phyloP scores from a whole-genome alignment of 305 asterid species.

The Andrographis paniculata region DNA sequence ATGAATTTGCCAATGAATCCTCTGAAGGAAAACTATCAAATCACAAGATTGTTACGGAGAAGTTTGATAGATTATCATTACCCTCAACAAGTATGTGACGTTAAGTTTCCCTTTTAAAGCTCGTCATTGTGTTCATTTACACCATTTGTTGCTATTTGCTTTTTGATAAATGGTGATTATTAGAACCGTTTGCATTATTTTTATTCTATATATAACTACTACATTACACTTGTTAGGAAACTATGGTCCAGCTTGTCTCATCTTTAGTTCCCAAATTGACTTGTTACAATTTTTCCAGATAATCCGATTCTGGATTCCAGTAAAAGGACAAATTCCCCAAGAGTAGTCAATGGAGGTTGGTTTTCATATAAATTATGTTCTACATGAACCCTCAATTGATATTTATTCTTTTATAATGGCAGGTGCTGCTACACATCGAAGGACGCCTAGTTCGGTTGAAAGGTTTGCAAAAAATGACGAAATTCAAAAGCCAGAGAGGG shows the following conservation, averaged over 20 bases:
- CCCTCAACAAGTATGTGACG: constrained; percentile 7
- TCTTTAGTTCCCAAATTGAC: too few species aligned
- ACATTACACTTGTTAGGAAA: too few species aligned
- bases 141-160: not conserved
- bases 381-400: constrained; percentile 7
- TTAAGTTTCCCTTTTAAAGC: constrained; percentile 23
- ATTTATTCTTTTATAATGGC: constrained; percentile 26
- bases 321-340: constrained; percentile 18
- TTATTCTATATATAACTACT: constrained; percentile 6
- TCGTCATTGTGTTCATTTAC: not conserved
- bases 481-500: constrained; percentile 26
- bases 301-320: constrained; percentile 33
- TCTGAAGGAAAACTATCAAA: constrained; percentile 44
- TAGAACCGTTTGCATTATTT: not conserved
- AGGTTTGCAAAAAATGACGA: constrained; percentile 75
- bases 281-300: constrained; percentile 43
- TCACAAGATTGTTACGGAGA: constrained; percentile 34
- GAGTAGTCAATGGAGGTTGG: constrained; percentile 53
- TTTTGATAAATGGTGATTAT: not conserved
- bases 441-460: constrained; percentile 94
- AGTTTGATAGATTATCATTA: constrained; percentile 36
- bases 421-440: constrained; percentile 76
- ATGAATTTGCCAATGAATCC: constrained; percentile 42
- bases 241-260: too few species aligned
- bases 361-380: constrained; percentile 17